Conservation (phyloP, 2,329 filamentous ascomycete genomes). For the Chrysosporium queenslandicum region DNA sequence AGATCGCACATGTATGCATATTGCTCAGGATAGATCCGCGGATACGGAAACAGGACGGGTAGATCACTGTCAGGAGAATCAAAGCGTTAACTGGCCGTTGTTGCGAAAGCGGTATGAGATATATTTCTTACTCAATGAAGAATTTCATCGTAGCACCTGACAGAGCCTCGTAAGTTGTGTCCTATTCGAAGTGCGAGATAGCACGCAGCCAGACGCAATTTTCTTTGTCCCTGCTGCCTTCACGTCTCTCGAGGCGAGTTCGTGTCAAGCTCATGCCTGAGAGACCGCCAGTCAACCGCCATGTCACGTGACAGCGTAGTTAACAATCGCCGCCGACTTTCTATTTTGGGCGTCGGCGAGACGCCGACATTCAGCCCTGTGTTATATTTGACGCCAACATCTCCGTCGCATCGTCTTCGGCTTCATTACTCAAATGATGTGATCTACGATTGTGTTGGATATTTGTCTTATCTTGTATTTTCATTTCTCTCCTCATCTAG, state of each 20-base stretch:
- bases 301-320: conserved; percentile 3
- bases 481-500: conserved; percentile 15
- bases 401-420: neutral
- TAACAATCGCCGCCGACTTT: neutral
- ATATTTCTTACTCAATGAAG: conserved; percentile 54
- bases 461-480: too few species aligned
- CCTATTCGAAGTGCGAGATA: too few species aligned
- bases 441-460: neutral
- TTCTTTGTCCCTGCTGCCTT: neutral
- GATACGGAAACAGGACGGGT: conserved; percentile 63
- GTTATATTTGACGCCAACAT: neutral
- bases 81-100: conserved; percentile 20
- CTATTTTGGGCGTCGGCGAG: conserved; percentile 6
- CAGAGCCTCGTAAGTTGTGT: too few species aligned
- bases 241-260: neutral
- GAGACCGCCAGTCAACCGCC: conserved; percentile 1
- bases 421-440: neutral
- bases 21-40: conserved; percentile 63
- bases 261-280: neutral
- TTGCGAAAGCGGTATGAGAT: too few species aligned
- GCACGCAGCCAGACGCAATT: neutral
- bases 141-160: conserved; percentile 55
- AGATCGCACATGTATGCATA: conserved; percentile 78
- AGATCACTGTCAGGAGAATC: conserved; percentile 45
- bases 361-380: neutral